Evolutionary conservation across 352 stramenopile species (phyloP), one percentile per base, ranked within the genome.

Genomic region (Blastocystis sp.): DNA sequence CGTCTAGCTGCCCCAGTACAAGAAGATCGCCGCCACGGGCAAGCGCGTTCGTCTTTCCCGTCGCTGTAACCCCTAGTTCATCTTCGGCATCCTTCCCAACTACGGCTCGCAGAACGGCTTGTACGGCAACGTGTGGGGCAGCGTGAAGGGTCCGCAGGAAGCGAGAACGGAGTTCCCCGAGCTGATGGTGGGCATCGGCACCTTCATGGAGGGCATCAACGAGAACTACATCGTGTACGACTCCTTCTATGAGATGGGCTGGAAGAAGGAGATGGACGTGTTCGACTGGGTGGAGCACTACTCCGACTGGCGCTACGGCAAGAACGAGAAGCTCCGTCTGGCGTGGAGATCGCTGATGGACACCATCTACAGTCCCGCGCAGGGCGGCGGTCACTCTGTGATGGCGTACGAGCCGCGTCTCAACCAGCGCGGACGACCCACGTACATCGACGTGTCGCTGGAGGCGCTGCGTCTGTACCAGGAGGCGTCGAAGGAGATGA

Each of bases 141-240:
- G 95, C 2, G 93, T 88, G 0, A 92, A 67, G 2, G 93, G 94
- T 39, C 93, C 93, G 0, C 91, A 94, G 39, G 39, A 90, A 26
- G 93, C 93, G 2, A 91, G 91, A 19, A 71, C 85, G 1, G 91
- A 71, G 24, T 94, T 93, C 80, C 91, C 92, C 41, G 93, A 92
- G 6, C 95, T 93, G 13, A 95, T 95, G 93, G 91, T 93, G 24
- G 93, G 93, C 39, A 90, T 95, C 6, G 93, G 93, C 0, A 90
- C 95, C 37, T 95, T 93, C 0, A 95, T 95, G 93, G 93, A 95
- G 90, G 93, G 93, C 31, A 95, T 95, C 79, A 95, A 94, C 88
- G 93, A 95, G 70, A 95, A 95, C 91, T 95, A 95, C 77, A 91
- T 95, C 0, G 93, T 95, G 51, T 95, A 95, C 79, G 93, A 95